Conservation (phyloP, 306 rosid species). For the Prunus dulcis region DNA sequence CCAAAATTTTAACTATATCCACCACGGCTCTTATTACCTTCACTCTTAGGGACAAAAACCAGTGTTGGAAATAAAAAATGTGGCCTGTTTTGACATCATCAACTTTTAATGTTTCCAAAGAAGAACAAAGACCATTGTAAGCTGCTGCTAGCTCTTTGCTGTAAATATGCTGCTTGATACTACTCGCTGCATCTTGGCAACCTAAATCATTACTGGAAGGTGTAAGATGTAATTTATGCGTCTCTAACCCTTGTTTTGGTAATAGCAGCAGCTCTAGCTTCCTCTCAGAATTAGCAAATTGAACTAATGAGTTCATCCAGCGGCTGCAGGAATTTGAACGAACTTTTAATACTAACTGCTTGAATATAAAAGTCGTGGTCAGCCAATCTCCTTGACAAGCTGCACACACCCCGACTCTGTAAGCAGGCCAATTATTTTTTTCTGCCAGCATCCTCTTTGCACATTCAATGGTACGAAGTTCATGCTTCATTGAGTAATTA, state of each 20-base stretch:
- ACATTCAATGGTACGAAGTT: slow-evolving; percentile 26
- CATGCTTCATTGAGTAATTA: slow-evolving; percentile 28
- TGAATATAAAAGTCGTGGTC: slow-evolving; percentile 37
- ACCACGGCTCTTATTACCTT: slow-evolving; percentile 38
- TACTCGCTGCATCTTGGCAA: slow-evolving; percentile 22
- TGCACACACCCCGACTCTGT: slow-evolving; percentile 42
- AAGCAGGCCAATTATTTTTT: slow-evolving; percentile 45
- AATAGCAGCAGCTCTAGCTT: slow-evolving; percentile 29
- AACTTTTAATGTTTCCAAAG: slow-evolving; percentile 45
- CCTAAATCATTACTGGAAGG: slow-evolving; percentile 10
- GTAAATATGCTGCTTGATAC: slow-evolving; percentile 13
- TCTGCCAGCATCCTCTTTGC: slow-evolving; percentile 37
- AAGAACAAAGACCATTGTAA: slow-evolving; percentile 37
- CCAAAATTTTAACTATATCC: slow-evolving; percentile 29
- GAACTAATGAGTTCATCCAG: slow-evolving; percentile 53
- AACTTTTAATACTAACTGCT: slow-evolving; percentile 33
- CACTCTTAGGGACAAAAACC: slow-evolving; percentile 59
- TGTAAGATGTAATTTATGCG: slow-evolving; percentile 13
- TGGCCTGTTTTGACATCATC: slow-evolving; percentile 24
- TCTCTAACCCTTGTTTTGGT: slow-evolving; percentile 34
- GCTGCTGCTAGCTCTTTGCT: slow-evolving; percentile 38
- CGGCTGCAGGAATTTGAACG: slow-evolving; percentile 31
- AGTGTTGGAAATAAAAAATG: slow-evolving; percentile 53
- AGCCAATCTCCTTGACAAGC: slow-evolving; percentile 57
- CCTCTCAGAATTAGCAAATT: slow-evolving; percentile 48